Conservation (phyloP, 306 rosid species). For the Heteromeles arbutifolia region DNA sequence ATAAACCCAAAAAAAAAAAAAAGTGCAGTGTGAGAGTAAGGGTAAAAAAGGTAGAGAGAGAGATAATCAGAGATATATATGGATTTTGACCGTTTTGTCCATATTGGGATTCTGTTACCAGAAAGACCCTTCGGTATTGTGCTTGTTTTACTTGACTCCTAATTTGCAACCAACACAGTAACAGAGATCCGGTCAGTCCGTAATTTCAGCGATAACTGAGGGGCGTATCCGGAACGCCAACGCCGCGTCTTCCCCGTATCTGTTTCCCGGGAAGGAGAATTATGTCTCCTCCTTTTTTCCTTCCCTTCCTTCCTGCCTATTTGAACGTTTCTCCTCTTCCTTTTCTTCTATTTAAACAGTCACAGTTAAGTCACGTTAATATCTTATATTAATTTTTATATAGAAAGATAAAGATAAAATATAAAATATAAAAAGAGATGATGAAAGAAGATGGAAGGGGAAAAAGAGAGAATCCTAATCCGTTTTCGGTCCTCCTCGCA, state of each 20-base stretch:
- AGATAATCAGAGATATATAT: not conserved
- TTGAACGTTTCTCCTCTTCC: too few relatives aligned
- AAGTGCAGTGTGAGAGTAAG: not conserved
- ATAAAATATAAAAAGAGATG: too few relatives aligned
- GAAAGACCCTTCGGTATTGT: conserved; percentile 14
- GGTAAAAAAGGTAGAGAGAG: not conserved
- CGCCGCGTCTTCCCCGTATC: not conserved
- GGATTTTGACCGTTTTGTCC: conserved; percentile 32
- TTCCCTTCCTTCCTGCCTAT: too few relatives aligned
- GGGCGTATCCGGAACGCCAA: conserved; percentile 22
- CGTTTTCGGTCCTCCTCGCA: not conserved
- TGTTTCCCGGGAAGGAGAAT: too few relatives aligned
- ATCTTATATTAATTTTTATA: too few relatives aligned
- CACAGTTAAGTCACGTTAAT: too few relatives aligned
- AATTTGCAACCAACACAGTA: conserved; percentile 3
- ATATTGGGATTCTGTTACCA: conserved; percentile 32
- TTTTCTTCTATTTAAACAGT: too few relatives aligned
- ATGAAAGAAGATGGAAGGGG: too few relatives aligned
- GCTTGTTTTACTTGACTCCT: not conserved
- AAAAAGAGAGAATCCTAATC: too few relatives aligned
- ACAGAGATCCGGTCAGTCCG: conserved; percentile 22
- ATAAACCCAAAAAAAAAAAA: not conserved
- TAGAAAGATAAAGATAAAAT: too few relatives aligned
- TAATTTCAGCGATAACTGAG: not conserved
- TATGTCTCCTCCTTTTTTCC: too few relatives aligned